Evolutionary conservation across 1,284 basidiomycete genomes (phyloP), one percentile per base, ranked within the genome.

Genomic region (Cryptococcus wingfieldii): DNA sequence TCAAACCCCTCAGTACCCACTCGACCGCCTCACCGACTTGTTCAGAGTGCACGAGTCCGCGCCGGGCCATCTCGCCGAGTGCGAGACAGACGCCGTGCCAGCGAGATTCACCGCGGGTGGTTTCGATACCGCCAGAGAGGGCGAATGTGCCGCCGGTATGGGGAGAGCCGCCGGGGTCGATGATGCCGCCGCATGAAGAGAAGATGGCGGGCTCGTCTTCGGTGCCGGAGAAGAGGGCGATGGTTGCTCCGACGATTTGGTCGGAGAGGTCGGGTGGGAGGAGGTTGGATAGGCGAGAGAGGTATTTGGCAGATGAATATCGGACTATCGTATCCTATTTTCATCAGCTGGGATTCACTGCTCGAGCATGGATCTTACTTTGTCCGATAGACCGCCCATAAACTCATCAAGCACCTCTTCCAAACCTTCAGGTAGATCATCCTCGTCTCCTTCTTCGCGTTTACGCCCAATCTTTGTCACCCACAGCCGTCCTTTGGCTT

Each of bases 41-140:
- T 44, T 82, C 78, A 47, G 80, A 73, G 5, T 80, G 72, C 31
- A 95, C 79, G 48, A 95, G 80, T 27, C 86, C 87, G 62, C 92
- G 80, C 41, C 95, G 83, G 18, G 89, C 88, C 76, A 96, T 83
- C 78, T 98, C 95, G 5, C 95, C 95, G 53, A 91, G 86, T 10
- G 90, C 90, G 38, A 99, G 82, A 67, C 88, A 93, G 4, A 91
- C 88, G 6, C 96, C 96, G 74, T 99, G 95, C 92, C 95, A 97
- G 34, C 89, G 89, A 56, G 82, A 81, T 75, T 98, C 94, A 12
- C 88, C 82, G 38, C 88, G 84, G 60, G 90, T 82, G 60, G 90
- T 86, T 61, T 87, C 72, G 1, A 58, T n/a, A 0, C 72, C 70
- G 1, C 70, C 72, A 10, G 31, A 34, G 18, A 74, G 66, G 82